Base-by-base conservation (phyloP, 148 eudicot species). In the Cornus suecica region DNA sequence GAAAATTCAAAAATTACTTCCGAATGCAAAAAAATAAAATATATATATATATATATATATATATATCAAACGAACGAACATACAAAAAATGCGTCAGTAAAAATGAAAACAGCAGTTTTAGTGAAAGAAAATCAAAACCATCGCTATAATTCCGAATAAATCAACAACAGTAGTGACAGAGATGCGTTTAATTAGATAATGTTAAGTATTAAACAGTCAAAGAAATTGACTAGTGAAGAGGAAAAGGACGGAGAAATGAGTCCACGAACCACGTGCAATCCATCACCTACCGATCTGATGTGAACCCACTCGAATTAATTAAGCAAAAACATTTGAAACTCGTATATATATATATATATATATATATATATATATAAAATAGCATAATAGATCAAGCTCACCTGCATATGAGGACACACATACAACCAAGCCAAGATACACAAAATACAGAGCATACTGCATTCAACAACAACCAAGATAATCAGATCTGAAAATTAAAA, bases 371-470 rank as follows among this genome's bases (percentile, higher is more conserved):
- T n/a, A 58, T 5, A 58, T 14, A 20, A 58, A 58, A 58, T 20
- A 58, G 3, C 3, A n/a, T 2, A 20, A 71, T 9, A 24, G 63
- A 74, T 63, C 63, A 54, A 58, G 48, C 88, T 86, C 76, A 93
- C 99, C 99, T 58, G 97, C 93, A 64, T 96, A 96, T 3, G 99
- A 93, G 5, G 99, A 93, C 41, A 86, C 82, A 65, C 99, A 96
- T 7, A 96, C 99, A 60, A 96, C 83, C 87, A 96, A 85, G 48
- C 99, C 99, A 76, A 96, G 97, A 70, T 93, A 96, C 54, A 96
- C 93, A 75, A 96, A 96, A 80, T 93, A 96, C 83, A 95, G 80
- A 48, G 99, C 91, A 80, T 95, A 95, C 99, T 93, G 98, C 93
- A 81, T 56, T 68, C 24, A 75, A 45, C n/a, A 66, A 54, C 0